Evolutionary conservation across 2,329 filamentous ascomycete genomes (phyloP), one percentile per base, ranked within the genome.

Genomic region (Colletotrichum plurivorum): DNA sequence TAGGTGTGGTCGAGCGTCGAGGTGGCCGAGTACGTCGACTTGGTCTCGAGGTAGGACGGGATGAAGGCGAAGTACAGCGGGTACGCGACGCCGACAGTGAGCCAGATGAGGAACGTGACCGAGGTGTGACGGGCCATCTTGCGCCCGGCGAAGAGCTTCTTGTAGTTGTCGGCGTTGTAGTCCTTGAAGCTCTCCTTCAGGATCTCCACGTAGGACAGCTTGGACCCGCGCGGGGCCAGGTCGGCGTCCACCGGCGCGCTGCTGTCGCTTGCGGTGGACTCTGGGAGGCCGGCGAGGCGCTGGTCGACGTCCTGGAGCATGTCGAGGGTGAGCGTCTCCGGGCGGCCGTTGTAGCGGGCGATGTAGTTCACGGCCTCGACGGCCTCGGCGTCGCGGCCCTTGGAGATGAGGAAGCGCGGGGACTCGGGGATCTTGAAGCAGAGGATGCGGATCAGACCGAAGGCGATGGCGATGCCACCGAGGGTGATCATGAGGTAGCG

Each of bases 361-460:
- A 87, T 82, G 51, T 83, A 79, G 57, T 85, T 83, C 3, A 88
- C 79, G 0, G 84, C 78, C 9, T 82, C 78, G 7, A 85, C 81
- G 2, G 85, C 85, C 55, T 88, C 79, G 18, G 79, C 80, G 31
- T 87, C 83, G 0, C 80, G 75, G 4, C 84, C 82, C 16, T 80
- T 77, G 52, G 78, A 81, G 43, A 87, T 75, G 12, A 85, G 79
- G 59, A 79, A 86, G 55, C 84, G 83, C 20, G 84, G 85, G 1
- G 83, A 83, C 73, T 85, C 84, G 41, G 77, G 80, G 49, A 87
- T 82, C n/a, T 77, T 78, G 63, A 87, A 85, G n/a, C 84, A 67
- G 49, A 84, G 76, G 48, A 84, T 82, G 1, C 85, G 84, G 10
- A 84, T 74, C 20, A 84, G 56, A 53, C 83, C 84, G 52, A 86